Base-by-base conservation (phyloP, 2,329 filamentous ascomycete genomes). In the Cladorrhinum sp. region DNA sequence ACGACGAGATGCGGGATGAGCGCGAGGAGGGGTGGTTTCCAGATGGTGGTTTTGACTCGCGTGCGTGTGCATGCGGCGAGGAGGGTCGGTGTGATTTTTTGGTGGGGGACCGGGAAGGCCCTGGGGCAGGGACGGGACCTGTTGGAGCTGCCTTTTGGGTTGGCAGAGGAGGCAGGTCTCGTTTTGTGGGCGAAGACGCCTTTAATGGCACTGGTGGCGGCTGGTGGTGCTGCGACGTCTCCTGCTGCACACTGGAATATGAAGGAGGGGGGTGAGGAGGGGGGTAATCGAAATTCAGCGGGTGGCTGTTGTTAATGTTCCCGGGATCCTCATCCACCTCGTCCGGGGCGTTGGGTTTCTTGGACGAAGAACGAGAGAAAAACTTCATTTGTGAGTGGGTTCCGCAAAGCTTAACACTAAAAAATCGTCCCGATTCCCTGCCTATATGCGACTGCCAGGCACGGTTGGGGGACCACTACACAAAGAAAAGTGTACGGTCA, bases 361-460 rank as follows among this genome's bases (percentile, higher is more conserved):
- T 73, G 70, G 74, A 71, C 65, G 77, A 73, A 72, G 79, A 81
- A 72, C 79, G 76, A 69, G 68, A 73, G 72, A 82, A 82, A 78
- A 81, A 78, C 78, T 81, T 82, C 80, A 82, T 82, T 77, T 65
- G 64, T 70, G 68, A 64, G 63, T 62, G 58, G 61, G 65, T 53
- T 58, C 57, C 50, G 52, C 51, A 51, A 25, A 36, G 54, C 59
- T 52, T 62, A 55, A 61, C 61, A 57, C 59, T 57, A 64, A 65
- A 65, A 58, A 56, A 50, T 50, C 62, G 59, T 52, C 58, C 52
- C 63, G 29, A 55, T 66, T 66, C 64, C 62, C 63, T 64, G 62
- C 60, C 60, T 62, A 22, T 50, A 50, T 50, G 49, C 49, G 55
- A 62, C 61, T 58, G 60, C 60, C 60, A 61, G 58, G 59, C 64